Evolutionary conservation across 371 early-diverging fungal species (phyloP).

Genomic region (Gilbertella persicaria): DNA sequence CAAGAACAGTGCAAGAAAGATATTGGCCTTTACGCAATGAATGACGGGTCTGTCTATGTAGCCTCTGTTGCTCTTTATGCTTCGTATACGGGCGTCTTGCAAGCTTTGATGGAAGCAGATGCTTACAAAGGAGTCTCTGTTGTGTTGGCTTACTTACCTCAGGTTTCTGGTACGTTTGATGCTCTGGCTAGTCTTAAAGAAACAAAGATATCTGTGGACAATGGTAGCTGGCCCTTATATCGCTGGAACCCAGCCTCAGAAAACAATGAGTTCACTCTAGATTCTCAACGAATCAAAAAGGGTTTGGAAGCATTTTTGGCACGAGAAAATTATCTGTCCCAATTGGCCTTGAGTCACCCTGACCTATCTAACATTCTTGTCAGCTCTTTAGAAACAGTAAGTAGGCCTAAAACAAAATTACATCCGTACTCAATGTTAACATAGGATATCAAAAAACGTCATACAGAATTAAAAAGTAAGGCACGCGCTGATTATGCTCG

Average conservation of each 20-base stretch:
- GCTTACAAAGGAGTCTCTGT: constrained; percentile 88
- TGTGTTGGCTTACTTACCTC: constrained; percentile 78
- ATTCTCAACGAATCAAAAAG: constrained; percentile 83
- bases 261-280: constrained; percentile 71
- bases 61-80: constrained; percentile 88
- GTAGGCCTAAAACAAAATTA: background rate
- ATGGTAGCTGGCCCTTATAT: constrained; percentile 92
- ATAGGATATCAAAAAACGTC: constrained; percentile 55
- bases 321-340: constrained; percentile 80
- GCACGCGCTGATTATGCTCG: constrained; percentile 70
- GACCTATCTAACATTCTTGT: constrained; percentile 57
- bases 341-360: constrained; percentile 67
- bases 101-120: constrained; percentile 89
- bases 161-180: constrained; percentile 10
- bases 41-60: constrained; percentile 87
- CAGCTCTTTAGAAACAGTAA: constrained; percentile 52
- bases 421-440: background rate
- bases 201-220: constrained; percentile 88
- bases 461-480: constrained; percentile 50
- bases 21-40: constrained; percentile 93
- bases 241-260: constrained; percentile 84
- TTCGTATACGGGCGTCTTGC: constrained; percentile 84
- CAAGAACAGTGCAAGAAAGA: constrained; percentile 88
- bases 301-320: constrained; percentile 81
- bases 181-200: constrained; percentile 73